These are phyloP conservation scores for Apocynum venetum DNA, from an alignment of 257 asterid species.

Conservation along the genomic window DNA sequence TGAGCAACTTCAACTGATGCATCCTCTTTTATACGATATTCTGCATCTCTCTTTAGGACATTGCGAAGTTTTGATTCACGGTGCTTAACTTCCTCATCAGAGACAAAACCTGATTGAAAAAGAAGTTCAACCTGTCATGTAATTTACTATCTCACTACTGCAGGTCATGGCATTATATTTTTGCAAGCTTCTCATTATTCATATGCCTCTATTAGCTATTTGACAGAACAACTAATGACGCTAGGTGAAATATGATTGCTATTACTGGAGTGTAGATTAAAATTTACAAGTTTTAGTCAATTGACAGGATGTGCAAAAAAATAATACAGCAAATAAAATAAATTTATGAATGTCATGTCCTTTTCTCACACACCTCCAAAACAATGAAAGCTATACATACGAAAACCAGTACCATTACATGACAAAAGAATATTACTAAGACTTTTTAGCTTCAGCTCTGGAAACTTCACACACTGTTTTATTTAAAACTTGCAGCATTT, in stretches of 20 bases:
- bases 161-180: neutral
- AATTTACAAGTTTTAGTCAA: neutral
- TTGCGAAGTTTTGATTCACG: conserved; percentile 60
- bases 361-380: neutral
- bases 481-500: neutral
- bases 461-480: neutral
- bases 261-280: neutral
- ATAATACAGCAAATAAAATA: neutral
- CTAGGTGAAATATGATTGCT: neutral
- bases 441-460: neutral
- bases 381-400: neutral
- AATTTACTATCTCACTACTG: neutral
- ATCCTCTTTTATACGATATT: conserved; percentile 50
- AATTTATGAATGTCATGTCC: neutral
- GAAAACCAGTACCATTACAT: neutral
- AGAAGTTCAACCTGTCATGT: neutral
- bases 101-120: conserved; percentile 56
- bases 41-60: conserved; percentile 42
- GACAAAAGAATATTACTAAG: neutral
- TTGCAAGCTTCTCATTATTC: neutral
- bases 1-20: conserved; percentile 72
- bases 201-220: neutral
- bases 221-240: neutral
- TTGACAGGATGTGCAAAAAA: neutral
- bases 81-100: conserved; percentile 62